These are phyloP conservation scores for Fonsecaea nubica DNA, from an alignment of 2,329 filamentous ascomycete species.

Conservation along the genomic window DNA sequence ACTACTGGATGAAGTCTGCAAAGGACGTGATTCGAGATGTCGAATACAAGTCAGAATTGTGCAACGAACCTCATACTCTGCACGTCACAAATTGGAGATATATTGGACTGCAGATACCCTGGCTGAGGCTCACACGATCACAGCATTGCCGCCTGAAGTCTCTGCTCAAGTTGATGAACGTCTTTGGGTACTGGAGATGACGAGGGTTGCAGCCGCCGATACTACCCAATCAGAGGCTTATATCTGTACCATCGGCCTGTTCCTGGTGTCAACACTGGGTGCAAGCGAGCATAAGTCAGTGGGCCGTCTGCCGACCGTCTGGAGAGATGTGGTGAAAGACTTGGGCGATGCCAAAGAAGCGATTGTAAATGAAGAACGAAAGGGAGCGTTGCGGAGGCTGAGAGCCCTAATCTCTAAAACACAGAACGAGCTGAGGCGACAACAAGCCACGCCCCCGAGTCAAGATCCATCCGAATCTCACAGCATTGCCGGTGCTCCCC, in stretches of 20 bases:
- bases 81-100: constrained; percentile 76
- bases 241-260: constrained; percentile 80
- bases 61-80: constrained; percentile 76
- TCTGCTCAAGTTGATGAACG: constrained; percentile 53
- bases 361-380: constrained; percentile 72
- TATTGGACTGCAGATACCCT: constrained; percentile 74
- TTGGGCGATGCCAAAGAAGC: constrained; percentile 74
- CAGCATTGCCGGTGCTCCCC: background rate
- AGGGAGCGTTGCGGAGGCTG: constrained; percentile 70
- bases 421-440: constrained; percentile 63
- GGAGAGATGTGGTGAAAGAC: constrained; percentile 86
- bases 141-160: constrained; percentile 51
- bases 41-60: constrained; percentile 72
- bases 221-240: constrained; percentile 84
- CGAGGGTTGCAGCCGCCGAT: constrained; percentile 73
- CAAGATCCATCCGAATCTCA: constrained; percentile 41
- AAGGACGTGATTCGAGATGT: constrained; percentile 72
- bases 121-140: constrained; percentile 58
- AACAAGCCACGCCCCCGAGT: constrained; percentile 48
- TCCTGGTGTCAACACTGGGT: constrained; percentile 77
- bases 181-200: constrained; percentile 73
- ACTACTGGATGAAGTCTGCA: constrained; percentile 85
- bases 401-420: constrained; percentile 51
- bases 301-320: constrained; percentile 76
- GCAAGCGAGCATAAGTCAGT: constrained; percentile 85